phyloP scores from a whole-genome alignment of 164 flowering plant genomes.

The Sedum album region DNA sequence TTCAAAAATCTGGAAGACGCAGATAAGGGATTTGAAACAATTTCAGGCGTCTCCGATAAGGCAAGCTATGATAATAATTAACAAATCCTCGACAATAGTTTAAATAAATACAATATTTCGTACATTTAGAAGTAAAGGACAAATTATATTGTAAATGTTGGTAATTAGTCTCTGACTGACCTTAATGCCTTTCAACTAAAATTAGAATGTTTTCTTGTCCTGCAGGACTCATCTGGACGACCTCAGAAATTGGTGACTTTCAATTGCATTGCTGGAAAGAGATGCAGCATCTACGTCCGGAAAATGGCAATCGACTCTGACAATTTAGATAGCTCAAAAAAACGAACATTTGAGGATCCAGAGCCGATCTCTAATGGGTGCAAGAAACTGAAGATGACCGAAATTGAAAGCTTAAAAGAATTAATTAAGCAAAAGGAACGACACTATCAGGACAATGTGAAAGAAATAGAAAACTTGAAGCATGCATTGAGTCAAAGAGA shows the following conservation, averaged over 20 bases:
- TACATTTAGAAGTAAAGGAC: background rate
- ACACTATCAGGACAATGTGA: constrained; percentile 1
- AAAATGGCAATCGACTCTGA: constrained; percentile 17
- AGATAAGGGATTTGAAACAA: constrained; percentile 35
- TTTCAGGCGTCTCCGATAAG: constrained; percentile 34
- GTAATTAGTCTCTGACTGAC: background rate
- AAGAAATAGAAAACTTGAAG: constrained; percentile 24
- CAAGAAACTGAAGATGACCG: constrained; percentile 25
- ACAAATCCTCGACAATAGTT: no score
- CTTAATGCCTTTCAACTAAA: background rate
- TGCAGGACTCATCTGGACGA: constrained; percentile 41
- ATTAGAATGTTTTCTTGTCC: constrained; percentile 9
- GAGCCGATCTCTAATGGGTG: constrained; percentile 13
- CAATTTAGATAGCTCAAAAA: constrained; percentile 20
- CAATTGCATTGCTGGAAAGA: constrained; percentile 24
- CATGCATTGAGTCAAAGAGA: constrained; percentile 30
- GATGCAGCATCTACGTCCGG: constrained; percentile 26
- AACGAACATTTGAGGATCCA: constrained; percentile 22
- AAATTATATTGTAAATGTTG: background rate
- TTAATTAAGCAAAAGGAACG: background rate
- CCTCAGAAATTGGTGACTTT: constrained; percentile 38
- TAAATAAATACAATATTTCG: background rate
- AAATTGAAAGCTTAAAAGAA: background rate
- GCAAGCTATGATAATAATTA: no score
- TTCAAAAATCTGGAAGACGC: constrained; percentile 47